Evolutionary conservation across 345 rosid species (phyloP).

Genomic region (Boechera retrofracta): DNA sequence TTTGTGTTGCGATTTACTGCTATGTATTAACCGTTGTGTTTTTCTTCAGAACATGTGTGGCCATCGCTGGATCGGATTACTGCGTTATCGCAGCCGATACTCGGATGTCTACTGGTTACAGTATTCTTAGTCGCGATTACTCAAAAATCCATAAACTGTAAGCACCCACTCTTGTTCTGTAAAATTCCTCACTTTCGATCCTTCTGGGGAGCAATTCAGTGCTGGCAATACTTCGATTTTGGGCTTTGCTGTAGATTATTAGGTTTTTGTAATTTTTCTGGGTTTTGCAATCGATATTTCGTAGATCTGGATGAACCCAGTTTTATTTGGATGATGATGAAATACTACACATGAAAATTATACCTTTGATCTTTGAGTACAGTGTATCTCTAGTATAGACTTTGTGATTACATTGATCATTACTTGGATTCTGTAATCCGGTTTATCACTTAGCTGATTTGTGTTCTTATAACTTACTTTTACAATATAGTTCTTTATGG

Average conservation of each 20-base stretch:
- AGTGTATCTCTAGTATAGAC: not conserved
- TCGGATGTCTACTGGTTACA: conserved; percentile 95
- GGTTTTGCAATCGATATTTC: not conserved
- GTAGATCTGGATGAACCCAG: conserved; percentile 31
- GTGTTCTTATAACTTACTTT: not conserved
- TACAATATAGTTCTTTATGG: not conserved
- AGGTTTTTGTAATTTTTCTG: not conserved
- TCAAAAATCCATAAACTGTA: conserved; percentile 87
- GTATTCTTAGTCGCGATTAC: conserved; percentile 86
- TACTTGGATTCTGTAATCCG: not conserved
- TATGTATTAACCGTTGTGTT: conserved; percentile 1
- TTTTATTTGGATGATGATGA: not conserved
- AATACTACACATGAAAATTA: not conserved
- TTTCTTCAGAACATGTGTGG: conserved; percentile 75
- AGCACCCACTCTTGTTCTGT: not conserved
- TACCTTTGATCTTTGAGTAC: not conserved
- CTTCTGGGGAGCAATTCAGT: not conserved
- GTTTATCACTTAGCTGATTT: not conserved
- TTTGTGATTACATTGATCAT: not conserved
- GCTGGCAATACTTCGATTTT: conserved; percentile 11
- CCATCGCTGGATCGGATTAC: conserved; percentile 92
- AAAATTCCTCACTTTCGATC: not conserved
- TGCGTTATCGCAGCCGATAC: conserved; percentile 97
- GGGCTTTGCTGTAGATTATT: not conserved
- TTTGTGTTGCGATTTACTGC: not conserved